These are phyloP conservation scores for Eremothecium sinecaudum DNA, from an alignment of 1,139 yeast genomes.

Conservation along the genomic window DNA sequence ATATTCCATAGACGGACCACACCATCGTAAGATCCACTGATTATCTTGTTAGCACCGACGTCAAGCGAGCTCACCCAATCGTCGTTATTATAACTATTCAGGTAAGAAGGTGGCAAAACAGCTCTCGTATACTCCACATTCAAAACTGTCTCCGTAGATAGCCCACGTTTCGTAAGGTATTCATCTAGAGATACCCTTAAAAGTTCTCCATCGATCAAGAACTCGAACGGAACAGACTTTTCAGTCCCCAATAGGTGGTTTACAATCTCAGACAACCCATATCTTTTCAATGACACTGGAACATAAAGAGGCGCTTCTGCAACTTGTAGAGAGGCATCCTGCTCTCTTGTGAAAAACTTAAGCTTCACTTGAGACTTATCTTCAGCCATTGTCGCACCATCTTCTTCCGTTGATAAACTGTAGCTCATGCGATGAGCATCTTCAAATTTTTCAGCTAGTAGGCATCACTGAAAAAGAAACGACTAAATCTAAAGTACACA, in stretches of 20 bases:
- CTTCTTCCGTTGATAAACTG: constrained; percentile 14
- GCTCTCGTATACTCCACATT: constrained; percentile 86
- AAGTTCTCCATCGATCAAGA: constrained; percentile 74
- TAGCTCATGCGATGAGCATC: constrained; percentile 16
- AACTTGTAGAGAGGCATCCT: constrained; percentile 59
- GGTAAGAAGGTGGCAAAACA: constrained; percentile 82
- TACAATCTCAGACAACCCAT: constrained; percentile 88
- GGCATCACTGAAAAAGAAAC: constrained; percentile 8
- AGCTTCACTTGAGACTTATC: constrained; percentile 54
- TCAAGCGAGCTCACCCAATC: constrained; percentile 88
- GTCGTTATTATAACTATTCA: constrained; percentile 82
- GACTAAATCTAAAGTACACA: background rate
- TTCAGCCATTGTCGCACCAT: constrained; percentile 24
- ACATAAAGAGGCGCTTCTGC: constrained; percentile 81
- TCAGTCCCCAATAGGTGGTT: constrained; percentile 66
- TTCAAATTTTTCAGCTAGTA: constrained; percentile 16
- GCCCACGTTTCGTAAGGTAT: constrained; percentile 63
- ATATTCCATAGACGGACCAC: constrained; percentile 81
- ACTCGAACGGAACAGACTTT: constrained; percentile 80
- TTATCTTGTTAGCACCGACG: constrained; percentile 40
- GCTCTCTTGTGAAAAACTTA: constrained; percentile 78
- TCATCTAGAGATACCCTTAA: constrained; percentile 72
- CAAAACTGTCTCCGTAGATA: constrained; percentile 73
- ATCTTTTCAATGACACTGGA: constrained; percentile 77
- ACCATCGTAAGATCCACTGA: constrained; percentile 92